These are phyloP conservation scores for Lasiosphaeris hirsuta DNA, from an alignment of 495 filamentous ascomycete species.

Conservation along the genomic window DNA sequence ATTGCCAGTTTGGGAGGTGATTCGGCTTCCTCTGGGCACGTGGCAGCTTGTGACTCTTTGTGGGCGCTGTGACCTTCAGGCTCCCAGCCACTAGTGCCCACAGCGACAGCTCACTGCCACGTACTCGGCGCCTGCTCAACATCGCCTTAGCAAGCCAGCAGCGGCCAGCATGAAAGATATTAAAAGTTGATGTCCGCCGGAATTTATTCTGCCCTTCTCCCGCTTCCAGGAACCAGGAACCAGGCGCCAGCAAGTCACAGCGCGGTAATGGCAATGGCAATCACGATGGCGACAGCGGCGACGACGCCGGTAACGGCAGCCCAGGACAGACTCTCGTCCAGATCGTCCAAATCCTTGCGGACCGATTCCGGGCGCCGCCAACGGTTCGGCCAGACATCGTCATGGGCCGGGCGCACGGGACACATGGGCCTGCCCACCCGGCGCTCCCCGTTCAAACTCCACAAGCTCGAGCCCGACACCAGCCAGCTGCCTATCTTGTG, in stretches of 20 bases:
- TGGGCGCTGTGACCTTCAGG: constrained; percentile 3
- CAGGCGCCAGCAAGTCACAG: too few species aligned
- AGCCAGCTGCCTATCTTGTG: constrained; percentile 4
- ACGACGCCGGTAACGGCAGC: too few species aligned
- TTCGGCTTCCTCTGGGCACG: not conserved
- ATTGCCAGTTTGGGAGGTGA: not conserved
- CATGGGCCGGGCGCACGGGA: not conserved
- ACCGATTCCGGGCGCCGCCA: too few species aligned
- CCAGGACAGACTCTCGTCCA: too few species aligned
- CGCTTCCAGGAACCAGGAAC: too few species aligned
- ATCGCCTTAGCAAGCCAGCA: not conserved
- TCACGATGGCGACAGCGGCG: too few species aligned
- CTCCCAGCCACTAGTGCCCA: constrained; percentile 4
- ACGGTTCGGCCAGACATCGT: not conserved
- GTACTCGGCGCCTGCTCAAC: not conserved
- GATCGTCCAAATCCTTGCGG: too few species aligned
- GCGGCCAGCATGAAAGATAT: not conserved
- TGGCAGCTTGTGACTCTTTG: constrained; percentile 1
- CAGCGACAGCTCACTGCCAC: not conserved
- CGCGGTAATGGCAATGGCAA: too few species aligned
- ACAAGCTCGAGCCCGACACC: not conserved
- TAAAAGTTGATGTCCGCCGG: too few species aligned
- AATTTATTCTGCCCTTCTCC: too few species aligned
- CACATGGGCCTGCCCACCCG: not conserved
- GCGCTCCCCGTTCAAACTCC: not conserved